Base-by-base conservation (phyloP, 257 asterid species). In the Catharanthus roseus region DNA sequence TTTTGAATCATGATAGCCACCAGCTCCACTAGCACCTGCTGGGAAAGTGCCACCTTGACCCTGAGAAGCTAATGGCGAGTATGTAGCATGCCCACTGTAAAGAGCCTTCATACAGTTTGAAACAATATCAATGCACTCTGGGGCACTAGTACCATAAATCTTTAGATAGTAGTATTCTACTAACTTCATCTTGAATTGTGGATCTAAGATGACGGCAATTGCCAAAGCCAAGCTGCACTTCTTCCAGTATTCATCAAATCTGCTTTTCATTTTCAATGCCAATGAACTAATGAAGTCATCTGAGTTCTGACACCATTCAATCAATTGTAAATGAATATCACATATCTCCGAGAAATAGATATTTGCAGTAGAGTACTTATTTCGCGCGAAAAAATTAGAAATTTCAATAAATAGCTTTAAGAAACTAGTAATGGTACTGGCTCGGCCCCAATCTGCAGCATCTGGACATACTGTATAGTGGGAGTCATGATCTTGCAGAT, bases 141-240 rank as follows among this genome's bases (percentile, higher is more conserved):
- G 73, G 55, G 91, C 86, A 81, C 83, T 83, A 44, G 74, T 86
- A 12, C 89, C 96, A 58, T 91, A 93, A 65, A 93, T 91, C 71
- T 83, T 91, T 18, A 95, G 92, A 74, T 93, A 93, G 82, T 89
- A 93, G 68, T 82, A 93, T 75, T 93, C 95, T 38, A 93, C 97
- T 71, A 89, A 78, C 71, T 85, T 87, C 99, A 91, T 93, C 85
- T 93, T 93, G 79, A 66, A 93, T 38, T 90, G 82, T 0, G 99
- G 99, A 77, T 91, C 99, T 78, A 93, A 80, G 78, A 93, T 87
- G 41, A 96, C 93, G 44, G 97, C 96, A 76, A 93, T 82, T n/a
- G 98, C 95, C 92, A 93, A 85, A 57, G 93, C 91, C 87, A 93
- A 81, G 86, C 99, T 93, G 86, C 99, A 91, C 79, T 89, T 91